Base-by-base conservation (phyloP, 345 rosid genomes). In the Gossypium rotundifolium region DNA sequence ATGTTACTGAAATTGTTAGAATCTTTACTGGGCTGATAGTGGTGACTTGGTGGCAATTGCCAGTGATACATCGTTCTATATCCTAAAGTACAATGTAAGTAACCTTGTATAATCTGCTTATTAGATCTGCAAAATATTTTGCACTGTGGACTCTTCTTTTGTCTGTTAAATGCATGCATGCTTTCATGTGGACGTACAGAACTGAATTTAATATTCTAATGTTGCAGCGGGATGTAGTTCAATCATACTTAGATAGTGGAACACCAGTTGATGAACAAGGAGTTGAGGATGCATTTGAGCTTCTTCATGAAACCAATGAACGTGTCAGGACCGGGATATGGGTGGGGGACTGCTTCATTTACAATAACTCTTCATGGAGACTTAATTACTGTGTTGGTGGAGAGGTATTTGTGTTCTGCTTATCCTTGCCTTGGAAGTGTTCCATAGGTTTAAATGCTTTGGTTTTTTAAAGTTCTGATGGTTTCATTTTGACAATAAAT, bases 261-360 rank as follows among this genome's bases (percentile, higher is more conserved):
- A 86, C 75, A 81, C 83, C 93, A 73, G 96, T 87, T 22, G 99
- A 93, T 77, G 99, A 93, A 60, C 95, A 93, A 86, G 99, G 98
- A 79, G 94, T 96, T 74, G 99, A 96, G 81, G 97, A 96, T 88
- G 97, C 99, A 55, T 96, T 96, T 82, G 99, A 93, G 83, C 96
- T 96, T 83, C 99, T 96, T 63, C 96, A 93, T 87, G 98, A 96
- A 81, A 87, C 89, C 77, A 94, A 88, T 86, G 99, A 96, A 80
- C 98, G 99, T 77, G 97, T 91, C 63, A 90, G 97, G 83, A 96
- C 99, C 59, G 99, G 99, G 71, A 73, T 93, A 59, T 96, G 98
- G 99, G 99, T 96, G 81, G 99, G 99, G 73, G 99, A 96, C 82
- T 96, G 99, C 85, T 96, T 96, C 80, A 96, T 96, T 78, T 96